A percentile compares a stretch with the other conserved stretches of the same genome.
phyloP scores from a whole-genome alignment of 2,329 filamentous ascomycete genomes.

The Fusarium sp. region DNA sequence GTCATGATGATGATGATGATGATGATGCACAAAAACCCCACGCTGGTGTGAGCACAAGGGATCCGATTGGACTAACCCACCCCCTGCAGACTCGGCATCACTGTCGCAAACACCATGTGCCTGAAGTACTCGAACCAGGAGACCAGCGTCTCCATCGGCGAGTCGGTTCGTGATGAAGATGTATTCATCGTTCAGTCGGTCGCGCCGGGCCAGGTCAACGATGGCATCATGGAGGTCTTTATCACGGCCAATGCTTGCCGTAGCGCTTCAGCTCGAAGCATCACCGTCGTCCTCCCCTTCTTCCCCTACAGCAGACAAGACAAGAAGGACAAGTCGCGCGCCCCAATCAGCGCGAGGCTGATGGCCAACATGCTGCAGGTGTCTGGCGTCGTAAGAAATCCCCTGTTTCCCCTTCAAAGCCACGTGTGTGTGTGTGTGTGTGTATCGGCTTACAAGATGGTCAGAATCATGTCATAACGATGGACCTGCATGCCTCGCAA shows the following conservation, averaged over 20 bases:
- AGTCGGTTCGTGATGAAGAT: background rate
- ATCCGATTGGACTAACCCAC: background rate
- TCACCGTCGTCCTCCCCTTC: constrained; percentile 93
- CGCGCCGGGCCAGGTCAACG: constrained; percentile 75
- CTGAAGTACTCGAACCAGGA: constrained; percentile 1
- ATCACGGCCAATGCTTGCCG: constrained; percentile 96
- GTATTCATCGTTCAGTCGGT: background rate
- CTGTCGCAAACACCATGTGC: background rate
- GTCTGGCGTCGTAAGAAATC: constrained; percentile 73
- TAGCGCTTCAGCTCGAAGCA: constrained; percentile 77
- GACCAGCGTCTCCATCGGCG: background rate
- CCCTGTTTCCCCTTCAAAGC: background rate
- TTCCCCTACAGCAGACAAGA: constrained; percentile 96
- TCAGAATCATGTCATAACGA: constrained; percentile 78
- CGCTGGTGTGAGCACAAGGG: background rate
- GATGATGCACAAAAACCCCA: background rate
- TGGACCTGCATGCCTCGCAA: constrained; percentile 93
- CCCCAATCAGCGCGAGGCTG: constrained; percentile 83
- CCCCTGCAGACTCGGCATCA: background rate
- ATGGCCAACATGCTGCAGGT: constrained; percentile 98
- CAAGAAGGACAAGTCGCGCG: constrained; percentile 77
- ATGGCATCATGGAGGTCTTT: constrained; percentile 95
- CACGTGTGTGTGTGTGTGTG: background rate
- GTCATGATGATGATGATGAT: background rate
- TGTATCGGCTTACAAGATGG: background rate